Base-by-base conservation (phyloP, 768 basidiomycete genomes). In the Sporobolomyces roseus region DNA sequence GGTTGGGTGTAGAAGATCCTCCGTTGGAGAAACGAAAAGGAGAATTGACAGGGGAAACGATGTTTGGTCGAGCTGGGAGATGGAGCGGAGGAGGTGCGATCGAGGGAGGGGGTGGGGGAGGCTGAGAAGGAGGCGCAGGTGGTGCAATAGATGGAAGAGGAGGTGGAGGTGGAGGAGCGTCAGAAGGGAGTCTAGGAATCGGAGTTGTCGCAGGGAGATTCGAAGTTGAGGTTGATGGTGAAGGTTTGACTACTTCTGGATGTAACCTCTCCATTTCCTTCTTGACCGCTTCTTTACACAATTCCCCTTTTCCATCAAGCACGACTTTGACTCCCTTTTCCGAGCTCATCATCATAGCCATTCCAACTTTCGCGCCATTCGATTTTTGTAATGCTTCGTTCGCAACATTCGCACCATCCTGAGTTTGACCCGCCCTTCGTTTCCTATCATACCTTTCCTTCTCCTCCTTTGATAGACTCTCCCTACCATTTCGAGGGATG, bases 291-390 rank as follows among this genome's bases (percentile, higher is more conserved):
- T 85, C 86, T 64, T 83, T 84, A 70, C 87, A 77, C 71, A 83
- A 83, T 68, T 80, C 77, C 6, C 88, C 87, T 67, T 91, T 87
- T 0, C 85, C 86, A 77, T 98, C 94, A 58, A 92, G 82, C 17
- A 89, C 88, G 9, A 89, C 89, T 35, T 82, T 82, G 75, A 93
- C 83, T 75, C 79, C 82, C 25, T 83, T 85, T 2, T 17, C 27
- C 19, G 58, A 46, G n/a, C 41, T 49, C 46, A 52, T 50, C 21
- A 69, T 53, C 52, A 81, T 78, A 2, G 82, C 81, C 19, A 80
- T 79, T 0, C 85, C 83, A 19, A 87, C 78, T 74, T 81, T 83
- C 76, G 84, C 82, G 35, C 89, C 89, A 65, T 91, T 82, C 74
- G 87, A 87, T 56, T 81, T 82, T 66, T 83, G 83, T 29, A 88